Evolutionary conservation across 495 filamentous ascomycete species (phyloP), one percentile per base, ranked within the genome.

Genomic region (Hypoxylon perforatum): DNA sequence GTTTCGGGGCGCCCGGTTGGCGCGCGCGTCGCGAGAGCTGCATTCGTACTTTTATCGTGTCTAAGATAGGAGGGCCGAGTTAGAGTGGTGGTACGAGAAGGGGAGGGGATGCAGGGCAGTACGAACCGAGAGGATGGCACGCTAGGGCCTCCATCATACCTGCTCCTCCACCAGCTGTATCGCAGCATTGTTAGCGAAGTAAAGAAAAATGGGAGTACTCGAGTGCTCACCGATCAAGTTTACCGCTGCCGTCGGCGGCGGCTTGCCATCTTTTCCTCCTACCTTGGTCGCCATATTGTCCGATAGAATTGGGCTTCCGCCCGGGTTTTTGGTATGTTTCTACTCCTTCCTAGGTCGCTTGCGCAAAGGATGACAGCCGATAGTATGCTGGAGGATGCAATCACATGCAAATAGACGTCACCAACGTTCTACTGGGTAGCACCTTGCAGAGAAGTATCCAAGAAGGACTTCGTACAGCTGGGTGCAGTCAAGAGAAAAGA

Each of bases 21-120:
- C 89, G 85, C 48, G 91, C 91, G 71, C 96, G 87, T 47, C 91
- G 85, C 28, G 95, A 98, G 28, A 99, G 89, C 81, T 99, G 96
- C 96, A 99, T 99, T 65, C 96, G 96, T 53, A 99, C 96, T 87
- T 99, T 97, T 83, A 97, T 94, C 22, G 93, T 97, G 75, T 97
- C 94, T 90, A 72, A 6, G 30, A 14, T 30, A 28, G 39, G 7
- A 17, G 46, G n/a, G 17, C 17, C 6, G 6, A 25, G 57, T 63
- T 50, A 58, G 57, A 30, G 4, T 11, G 12, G 46, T 18, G 58
- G 49, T 39, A 53, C 59, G n/a, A 5, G 46, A 22, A n/a, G 25
- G n/a, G 17, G 46, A 42, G 30, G 35, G 15, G 28, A 12, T 11
- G 30, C 14, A 56, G 25, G 21, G 33, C 14, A 47, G n/a, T 8